phyloP scores from a whole-genome alignment of 2,329 filamentous ascomycete species.

The Aspergillus fumigatus region DNA sequence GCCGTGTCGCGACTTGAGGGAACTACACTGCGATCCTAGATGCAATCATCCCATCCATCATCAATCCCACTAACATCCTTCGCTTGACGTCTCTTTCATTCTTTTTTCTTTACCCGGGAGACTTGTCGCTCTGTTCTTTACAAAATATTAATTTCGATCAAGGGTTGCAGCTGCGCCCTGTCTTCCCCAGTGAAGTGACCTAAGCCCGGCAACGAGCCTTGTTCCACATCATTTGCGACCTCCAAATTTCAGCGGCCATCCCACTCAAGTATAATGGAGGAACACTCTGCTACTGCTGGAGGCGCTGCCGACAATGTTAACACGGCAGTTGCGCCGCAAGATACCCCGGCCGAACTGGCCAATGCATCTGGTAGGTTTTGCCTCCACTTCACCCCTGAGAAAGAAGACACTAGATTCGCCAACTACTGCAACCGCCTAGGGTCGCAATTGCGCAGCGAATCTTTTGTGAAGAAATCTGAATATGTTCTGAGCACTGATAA shows the following conservation, averaged over 20 bases:
- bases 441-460: slow-evolving; percentile 31
- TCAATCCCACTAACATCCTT: slow-evolving; percentile 2
- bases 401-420: slow-evolving; percentile 5
- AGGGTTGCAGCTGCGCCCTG: slow-evolving; percentile 10
- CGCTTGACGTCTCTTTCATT: slow-evolving; percentile 3
- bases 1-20: slow-evolving; percentile 27
- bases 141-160: not conserved
- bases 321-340: slow-evolving; percentile 22
- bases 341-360: slow-evolving; percentile 25
- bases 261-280: slow-evolving; percentile 33
- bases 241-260: slow-evolving; percentile 20
- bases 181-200: slow-evolving; percentile 3
- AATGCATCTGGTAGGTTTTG: slow-evolving; percentile 30
- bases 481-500: slow-evolving; percentile 51
- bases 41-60: slow-evolving; percentile 20
- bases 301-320: slow-evolving; percentile 27
- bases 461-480: slow-evolving; percentile 27
- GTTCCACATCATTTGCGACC: slow-evolving; percentile 28
- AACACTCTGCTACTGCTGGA: slow-evolving; percentile 24
- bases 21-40: slow-evolving; percentile 20
- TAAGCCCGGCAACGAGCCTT: slow-evolving; percentile 27
- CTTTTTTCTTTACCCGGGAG: not conserved
- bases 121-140: slow-evolving; percentile 2
- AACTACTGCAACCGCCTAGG: slow-evolving; percentile 20
- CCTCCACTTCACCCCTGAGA: slow-evolving; percentile 8